A percentile compares a stretch with the other conserved stretches of the same genome.
phyloP scores from a whole-genome alignment of 345 rosid species.

The Jatropha curcas region DNA sequence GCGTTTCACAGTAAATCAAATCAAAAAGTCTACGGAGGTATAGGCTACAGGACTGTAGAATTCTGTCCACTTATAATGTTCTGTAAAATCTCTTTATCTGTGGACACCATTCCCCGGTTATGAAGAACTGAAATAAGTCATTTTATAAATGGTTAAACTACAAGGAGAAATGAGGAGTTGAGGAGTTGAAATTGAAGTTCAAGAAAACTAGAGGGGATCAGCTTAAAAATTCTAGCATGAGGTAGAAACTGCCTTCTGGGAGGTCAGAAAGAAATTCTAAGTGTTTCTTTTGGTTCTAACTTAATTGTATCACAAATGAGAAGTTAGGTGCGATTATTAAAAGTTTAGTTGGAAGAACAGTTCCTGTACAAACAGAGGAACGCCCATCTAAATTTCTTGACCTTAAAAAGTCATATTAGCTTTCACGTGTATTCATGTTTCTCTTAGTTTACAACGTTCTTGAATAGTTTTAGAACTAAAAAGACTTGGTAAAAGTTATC shows the following conservation, averaged over 20 bases:
- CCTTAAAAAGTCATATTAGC: too few relatives aligned
- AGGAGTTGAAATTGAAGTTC: slow-evolving; percentile 2
- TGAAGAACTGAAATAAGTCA: neutral
- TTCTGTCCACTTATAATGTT: neutral
- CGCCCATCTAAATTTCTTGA: too few relatives aligned
- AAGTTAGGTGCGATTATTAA: too few relatives aligned
- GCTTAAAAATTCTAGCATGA: too few relatives aligned
- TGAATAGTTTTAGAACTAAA: neutral
- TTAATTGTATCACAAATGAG: too few relatives aligned
- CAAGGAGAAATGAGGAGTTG: neutral
- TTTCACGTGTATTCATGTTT: too few relatives aligned
- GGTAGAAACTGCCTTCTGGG: too few relatives aligned
- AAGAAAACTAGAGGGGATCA: neutral
- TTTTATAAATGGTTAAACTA: neutral
- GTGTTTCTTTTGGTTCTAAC: too few relatives aligned
- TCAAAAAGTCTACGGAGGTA: too few relatives aligned
- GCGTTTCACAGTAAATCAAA: neutral
- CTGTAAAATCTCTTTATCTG: neutral
- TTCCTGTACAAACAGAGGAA: too few relatives aligned
- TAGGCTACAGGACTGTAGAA: neutral
- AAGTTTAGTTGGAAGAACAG: too few relatives aligned
- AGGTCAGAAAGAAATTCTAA: too few relatives aligned
- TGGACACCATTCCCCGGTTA: neutral
- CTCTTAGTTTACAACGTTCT: neutral
- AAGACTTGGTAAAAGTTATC: neutral